Conservation (phyloP, 148 eudicot species). For the Cornus controversa region DNA sequence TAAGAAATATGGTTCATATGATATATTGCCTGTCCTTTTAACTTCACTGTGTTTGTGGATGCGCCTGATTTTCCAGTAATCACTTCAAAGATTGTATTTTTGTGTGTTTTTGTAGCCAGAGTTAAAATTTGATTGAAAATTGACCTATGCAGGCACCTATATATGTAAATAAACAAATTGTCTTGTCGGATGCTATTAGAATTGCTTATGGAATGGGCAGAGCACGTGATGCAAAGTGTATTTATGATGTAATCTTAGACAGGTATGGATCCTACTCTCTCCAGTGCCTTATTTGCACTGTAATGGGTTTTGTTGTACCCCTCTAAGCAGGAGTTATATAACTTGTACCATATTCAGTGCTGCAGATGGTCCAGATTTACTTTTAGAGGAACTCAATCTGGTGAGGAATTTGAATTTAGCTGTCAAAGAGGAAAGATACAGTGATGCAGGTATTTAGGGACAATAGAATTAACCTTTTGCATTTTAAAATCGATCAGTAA, state of each 20-base stretch:
- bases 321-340: conserved; percentile 10
- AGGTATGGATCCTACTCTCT: conserved; percentile 37
- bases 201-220: conserved; percentile 47
- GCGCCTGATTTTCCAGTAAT: background rate
- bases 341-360: conserved; percentile 62
- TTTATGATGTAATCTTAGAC: conserved; percentile 69
- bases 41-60: too few relatives aligned
- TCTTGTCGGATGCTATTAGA: conserved; percentile 64
- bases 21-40: background rate
- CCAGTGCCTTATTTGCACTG: background rate
- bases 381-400: conserved; percentile 56
- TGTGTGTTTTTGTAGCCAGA: conserved; percentile 5
- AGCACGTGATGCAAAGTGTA: conserved; percentile 35
- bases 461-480: background rate
- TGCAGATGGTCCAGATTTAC: conserved; percentile 61
- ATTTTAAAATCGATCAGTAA: too few relatives aligned
- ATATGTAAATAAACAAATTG: conserved; percentile 64
- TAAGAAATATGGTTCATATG: background rate
- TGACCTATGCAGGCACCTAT: conserved; percentile 60
- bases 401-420: conserved; percentile 60
- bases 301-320: conserved; percentile 2
- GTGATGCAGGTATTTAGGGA: conserved; percentile 59
- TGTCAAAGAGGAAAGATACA: conserved; percentile 68
- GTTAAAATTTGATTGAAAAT: background rate
- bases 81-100: conserved; percentile 2